phyloP scores from a whole-genome alignment of 192 early-diverging fungal species.

The Coemansia sp. region DNA sequence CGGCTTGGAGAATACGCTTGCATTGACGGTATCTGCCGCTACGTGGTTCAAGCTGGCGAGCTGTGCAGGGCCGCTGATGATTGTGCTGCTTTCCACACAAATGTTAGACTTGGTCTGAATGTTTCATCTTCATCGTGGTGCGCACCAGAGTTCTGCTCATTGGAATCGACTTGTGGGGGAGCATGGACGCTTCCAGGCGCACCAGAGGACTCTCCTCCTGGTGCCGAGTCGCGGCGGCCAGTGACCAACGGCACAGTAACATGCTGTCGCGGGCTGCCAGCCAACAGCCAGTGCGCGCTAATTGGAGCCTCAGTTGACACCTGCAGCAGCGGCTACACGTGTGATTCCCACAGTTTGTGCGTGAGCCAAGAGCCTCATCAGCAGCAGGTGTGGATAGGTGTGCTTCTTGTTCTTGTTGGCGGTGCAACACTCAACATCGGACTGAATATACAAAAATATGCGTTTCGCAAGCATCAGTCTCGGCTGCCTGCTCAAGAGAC shows the following conservation, averaged over 20 bases:
- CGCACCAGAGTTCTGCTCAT: constrained; percentile 58
- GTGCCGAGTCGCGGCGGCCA: constrained; percentile 28
- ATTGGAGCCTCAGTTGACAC: constrained; percentile 56
- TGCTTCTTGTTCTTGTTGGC: constrained; percentile 67
- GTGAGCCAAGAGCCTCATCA: constrained; percentile 50
- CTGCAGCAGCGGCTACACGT: constrained; percentile 45
- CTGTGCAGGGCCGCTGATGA: constrained; percentile 54
- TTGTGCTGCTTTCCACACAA: constrained; percentile 58
- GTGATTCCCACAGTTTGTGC: constrained; percentile 26
- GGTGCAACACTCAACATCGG: constrained; percentile 71
- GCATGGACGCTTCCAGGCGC: constrained; percentile 60
- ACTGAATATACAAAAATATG: constrained; percentile 80
- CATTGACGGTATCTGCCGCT: constrained; percentile 57
- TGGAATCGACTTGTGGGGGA: constrained; percentile 63
- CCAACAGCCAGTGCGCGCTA: constrained; percentile 47
- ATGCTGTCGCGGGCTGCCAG: constrained; percentile 59
- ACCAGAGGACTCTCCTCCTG: constrained; percentile 28
- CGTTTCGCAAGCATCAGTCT: constrained; percentile 62
- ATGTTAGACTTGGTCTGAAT: constrained; percentile 1
- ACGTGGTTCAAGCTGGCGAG: constrained; percentile 60
- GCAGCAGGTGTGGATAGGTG: constrained; percentile 69
- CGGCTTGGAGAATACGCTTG: constrained; percentile 61
- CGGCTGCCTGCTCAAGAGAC: background rate
- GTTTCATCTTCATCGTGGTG: constrained; percentile 22
- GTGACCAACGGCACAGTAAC: constrained; percentile 27